A percentile compares a stretch with the other conserved stretches of the same genome.
Evolutionary conservation across 139 green algal species (phyloP).

Genomic region (Coelastrella sp.): DNA sequence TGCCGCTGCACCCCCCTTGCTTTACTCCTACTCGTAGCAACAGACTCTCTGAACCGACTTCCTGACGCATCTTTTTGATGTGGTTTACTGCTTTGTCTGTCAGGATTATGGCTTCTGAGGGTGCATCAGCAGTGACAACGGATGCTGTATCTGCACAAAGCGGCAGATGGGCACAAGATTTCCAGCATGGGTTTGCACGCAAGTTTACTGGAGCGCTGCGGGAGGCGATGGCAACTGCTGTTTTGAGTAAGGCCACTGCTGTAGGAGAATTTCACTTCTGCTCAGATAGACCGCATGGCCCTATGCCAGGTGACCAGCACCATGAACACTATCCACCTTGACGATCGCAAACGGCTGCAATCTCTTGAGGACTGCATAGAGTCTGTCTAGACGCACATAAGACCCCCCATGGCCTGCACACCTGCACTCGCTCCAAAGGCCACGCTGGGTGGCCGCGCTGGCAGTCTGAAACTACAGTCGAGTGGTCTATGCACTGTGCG

Average conservation of each 20-base stretch:
- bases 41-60: slow-evolving; percentile 22
- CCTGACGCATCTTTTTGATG: slow-evolving; percentile 76
- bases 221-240: no score
- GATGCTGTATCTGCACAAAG: background rate
- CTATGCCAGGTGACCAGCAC: no score
- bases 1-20: slow-evolving; percentile 80
- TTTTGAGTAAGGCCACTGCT: background rate
- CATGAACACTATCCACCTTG: no score
- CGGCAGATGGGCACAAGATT: background rate
- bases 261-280: background rate
- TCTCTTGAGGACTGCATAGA: no score
- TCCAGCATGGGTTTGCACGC: no score
- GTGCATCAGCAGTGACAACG: background rate
- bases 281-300: background rate
- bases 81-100: slow-evolving; percentile 84
- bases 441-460: background rate
- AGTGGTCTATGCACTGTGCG: background rate
- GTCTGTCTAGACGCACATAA: no score
- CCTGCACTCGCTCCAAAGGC: background rate
- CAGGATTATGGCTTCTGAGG: slow-evolving; percentile 76
- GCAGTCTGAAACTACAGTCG: background rate
- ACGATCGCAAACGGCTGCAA: no score
- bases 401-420: background rate
- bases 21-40: slow-evolving; percentile 77
- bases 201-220: no score